These are phyloP conservation scores for Colletotrichum brevisporum DNA, from an alignment of 2,329 filamentous ascomycete genomes.

Conservation along the genomic window DNA sequence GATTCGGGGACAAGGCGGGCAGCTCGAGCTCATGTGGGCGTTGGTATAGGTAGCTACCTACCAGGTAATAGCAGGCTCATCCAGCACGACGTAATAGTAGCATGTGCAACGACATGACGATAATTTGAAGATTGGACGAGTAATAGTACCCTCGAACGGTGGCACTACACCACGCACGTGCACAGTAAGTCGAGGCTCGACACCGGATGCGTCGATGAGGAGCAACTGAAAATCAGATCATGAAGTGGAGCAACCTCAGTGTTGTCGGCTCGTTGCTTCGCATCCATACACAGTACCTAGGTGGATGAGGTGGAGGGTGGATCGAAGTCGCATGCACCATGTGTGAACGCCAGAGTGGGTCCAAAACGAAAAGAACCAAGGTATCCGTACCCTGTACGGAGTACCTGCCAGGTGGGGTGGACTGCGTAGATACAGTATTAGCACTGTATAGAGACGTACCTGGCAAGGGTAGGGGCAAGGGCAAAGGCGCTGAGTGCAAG, in stretches of 20 bases:
- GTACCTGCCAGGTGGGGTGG: slow-evolving; percentile 16
- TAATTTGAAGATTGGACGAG: not conserved
- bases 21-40: no score
- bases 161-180: slow-evolving; percentile 1
- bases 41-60: no score
- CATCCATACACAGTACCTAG: no score
- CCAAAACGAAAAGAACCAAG: slow-evolving; percentile 1
- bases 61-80: no score
- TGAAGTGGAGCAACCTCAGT: slow-evolving; percentile 24
- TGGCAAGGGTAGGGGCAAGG: not conserved
- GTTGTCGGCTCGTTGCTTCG: no score
- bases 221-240: slow-evolving; percentile 27
- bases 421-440: slow-evolving; percentile 16
- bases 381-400: no score
- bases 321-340: slow-evolving; percentile 20
- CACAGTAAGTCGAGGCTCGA: slow-evolving; percentile 8
- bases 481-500: no score
- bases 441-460: slow-evolving; percentile 7
- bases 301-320: slow-evolving; percentile 9
- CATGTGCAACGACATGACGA: not conserved
- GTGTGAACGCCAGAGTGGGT: not conserved
- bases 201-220: slow-evolving; percentile 30
- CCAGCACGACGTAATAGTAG: no score
- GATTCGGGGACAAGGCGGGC: not conserved
- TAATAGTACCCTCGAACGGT: not conserved